Evolutionary conservation across 2,329 filamentous ascomycete species (phyloP).

Genomic region (Sporothrix brunneoviolacea): DNA sequence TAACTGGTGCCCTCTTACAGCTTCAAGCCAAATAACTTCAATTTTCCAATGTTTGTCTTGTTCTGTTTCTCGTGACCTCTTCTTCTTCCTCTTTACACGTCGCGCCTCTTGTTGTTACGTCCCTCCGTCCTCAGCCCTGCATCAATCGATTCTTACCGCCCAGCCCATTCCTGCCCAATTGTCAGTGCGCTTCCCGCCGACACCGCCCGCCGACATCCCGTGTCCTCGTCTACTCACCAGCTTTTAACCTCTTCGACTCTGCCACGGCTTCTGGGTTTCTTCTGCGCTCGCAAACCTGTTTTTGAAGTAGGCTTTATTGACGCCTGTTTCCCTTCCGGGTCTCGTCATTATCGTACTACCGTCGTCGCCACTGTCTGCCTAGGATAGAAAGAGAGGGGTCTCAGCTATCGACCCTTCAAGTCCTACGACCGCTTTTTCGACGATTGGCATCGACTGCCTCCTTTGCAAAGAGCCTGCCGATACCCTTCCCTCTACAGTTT

Average conservation of each 20-base stretch:
- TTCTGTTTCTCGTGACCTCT: neutral
- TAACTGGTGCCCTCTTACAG: neutral
- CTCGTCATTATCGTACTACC: too few relatives aligned
- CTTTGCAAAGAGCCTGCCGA: too few relatives aligned
- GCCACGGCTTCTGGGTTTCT: too few relatives aligned
- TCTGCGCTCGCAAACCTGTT: too few relatives aligned
- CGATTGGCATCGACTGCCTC: too few relatives aligned
- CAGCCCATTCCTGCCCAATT: slow-evolving; percentile 11
- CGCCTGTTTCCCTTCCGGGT: too few relatives aligned
- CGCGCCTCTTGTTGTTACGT: neutral
- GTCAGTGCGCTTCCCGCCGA: slow-evolving; percentile 7
- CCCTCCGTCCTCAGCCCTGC: neutral
- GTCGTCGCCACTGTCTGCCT: too few relatives aligned
- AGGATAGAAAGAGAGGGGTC: neutral
- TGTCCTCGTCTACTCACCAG: too few relatives aligned
- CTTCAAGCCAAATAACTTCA: neutral
- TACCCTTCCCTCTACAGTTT: too few relatives aligned
- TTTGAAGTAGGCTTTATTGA: too few relatives aligned
- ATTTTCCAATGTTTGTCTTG: neutral
- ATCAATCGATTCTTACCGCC: slow-evolving; percentile 5
- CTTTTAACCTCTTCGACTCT: too few relatives aligned
- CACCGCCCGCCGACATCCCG: neutral
- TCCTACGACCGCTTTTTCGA: too few relatives aligned
- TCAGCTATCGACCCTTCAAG: neutral
- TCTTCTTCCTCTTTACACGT: neutral